These are phyloP conservation scores for Trichoderma asperellum DNA, from an alignment of 2,329 filamentous ascomycete species.

Conservation along the genomic window DNA sequence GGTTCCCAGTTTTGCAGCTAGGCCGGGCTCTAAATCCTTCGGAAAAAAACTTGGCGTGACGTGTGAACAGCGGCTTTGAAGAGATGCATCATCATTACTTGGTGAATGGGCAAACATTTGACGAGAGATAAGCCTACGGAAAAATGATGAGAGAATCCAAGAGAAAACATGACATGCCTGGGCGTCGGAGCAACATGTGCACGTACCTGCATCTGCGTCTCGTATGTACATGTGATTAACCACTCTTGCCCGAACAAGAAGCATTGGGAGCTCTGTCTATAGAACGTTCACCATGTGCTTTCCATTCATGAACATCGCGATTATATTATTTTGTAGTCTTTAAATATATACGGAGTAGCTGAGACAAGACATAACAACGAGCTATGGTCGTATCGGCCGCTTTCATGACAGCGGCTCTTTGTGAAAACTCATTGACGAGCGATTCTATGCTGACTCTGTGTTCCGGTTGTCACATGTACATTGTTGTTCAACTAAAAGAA, in stretches of 20 bases:
- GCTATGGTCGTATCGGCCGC: background rate
- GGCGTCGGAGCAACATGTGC: background rate
- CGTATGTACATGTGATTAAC: background rate
- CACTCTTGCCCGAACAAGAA: background rate
- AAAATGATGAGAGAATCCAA: background rate
- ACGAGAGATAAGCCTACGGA: background rate
- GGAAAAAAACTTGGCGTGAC: background rate
- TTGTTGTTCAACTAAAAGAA: background rate
- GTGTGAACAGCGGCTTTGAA: background rate
- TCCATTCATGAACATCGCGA: background rate
- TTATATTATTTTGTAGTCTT: background rate
- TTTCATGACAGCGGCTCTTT: background rate
- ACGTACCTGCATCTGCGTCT: background rate
- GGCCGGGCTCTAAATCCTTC: background rate
- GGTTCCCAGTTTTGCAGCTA: conserved; percentile 5
- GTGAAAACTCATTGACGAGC: background rate
- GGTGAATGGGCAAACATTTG: background rate
- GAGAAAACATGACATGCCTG: background rate
- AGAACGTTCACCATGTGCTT: background rate
- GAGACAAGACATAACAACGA: background rate
- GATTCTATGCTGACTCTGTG: background rate
- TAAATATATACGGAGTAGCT: background rate
- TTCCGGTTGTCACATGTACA: background rate
- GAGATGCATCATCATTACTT: background rate
- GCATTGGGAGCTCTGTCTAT: background rate